Base-by-base conservation (phyloP, 2,329 filamentous ascomycete species). In the Verticillium nubilum region DNA sequence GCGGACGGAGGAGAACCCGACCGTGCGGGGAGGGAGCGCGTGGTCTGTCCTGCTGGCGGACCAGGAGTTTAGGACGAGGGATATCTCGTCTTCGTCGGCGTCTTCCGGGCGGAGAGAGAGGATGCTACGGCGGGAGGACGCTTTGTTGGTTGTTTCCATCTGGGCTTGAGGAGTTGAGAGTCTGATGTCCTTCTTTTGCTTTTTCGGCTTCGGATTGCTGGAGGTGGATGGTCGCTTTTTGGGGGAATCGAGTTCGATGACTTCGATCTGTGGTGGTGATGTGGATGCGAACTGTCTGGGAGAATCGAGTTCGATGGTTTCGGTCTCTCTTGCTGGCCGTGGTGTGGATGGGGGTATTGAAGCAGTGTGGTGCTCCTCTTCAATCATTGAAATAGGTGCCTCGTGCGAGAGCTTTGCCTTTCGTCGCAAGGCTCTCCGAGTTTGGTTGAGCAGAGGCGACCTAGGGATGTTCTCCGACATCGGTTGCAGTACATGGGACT, bases 101-200 rank as follows among this genome's bases (percentile, higher is more conserved):
- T 70, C 69, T 63, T 75, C 72, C 6, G 76, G 73, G 12, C 78
- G 65, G 59, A 81, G 73, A 26, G 78, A 79, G 52, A 79, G 69
- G 56, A 80, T 70, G 53, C 76, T 74, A 59, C 67, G 70, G 27
- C 67, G 69, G 54, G 71, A 70, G 3, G 70, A 72, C 1, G 73
- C 67, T 6, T 63, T 53, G 4, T n/a, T 17, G 15, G 25, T 10
- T 15, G 52, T 27, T 17, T 28, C n/a, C 13, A 10, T 47, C 7
- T 47, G 68, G 4, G 69, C 71, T 47, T 63, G 66, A 1, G 70
- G 71, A 9, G 65, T 69, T 28, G 59, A 37, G 3, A 54, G 17
- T 5, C 5, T 31, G 27, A 58, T 58, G 27, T 28, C 15, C n/a
- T 47, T 47, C 42, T 47, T 47, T 23, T 25, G 42, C 19, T 23